Base-by-base conservation (phyloP, 352 stramenopile species). In the Globisporangium cystogenes region DNA sequence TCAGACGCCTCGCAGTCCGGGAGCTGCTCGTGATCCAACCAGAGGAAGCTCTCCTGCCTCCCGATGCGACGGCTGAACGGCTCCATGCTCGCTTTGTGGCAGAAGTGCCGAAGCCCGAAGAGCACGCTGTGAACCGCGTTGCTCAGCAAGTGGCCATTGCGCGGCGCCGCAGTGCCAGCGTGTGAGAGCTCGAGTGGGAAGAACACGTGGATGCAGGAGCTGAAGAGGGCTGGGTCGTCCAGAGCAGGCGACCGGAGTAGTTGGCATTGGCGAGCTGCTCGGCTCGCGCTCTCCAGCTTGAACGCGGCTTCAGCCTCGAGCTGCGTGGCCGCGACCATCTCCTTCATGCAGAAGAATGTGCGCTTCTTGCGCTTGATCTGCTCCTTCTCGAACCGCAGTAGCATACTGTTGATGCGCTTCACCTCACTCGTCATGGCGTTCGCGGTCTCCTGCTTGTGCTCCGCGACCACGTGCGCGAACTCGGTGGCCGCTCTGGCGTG, bases 381-480 rank as follows among this genome's bases (percentile, higher is more conserved):
- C 20, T 75, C 66, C 29, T 73, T 78, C 39, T 78, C 69, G 46
- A 65, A 65, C 6, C 48, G 52, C 6, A 60, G 46, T 0, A 78
- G 16, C 1, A 46, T 14, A 7, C 43, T 43, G 23, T 74, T 78
- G 6, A 64, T 43, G 20, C 35, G 20, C 44, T 67, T 63, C n/a
- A 55, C 49, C 21, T 62, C 55, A 43, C 59, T 46, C 7, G 46
- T 23, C 18, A 59, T 56, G 4, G 49, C 33, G 14, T 61, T 55
- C 10, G 51, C 42, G 6, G 16, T 31, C 8, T 41, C 24, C 14
- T 35, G 7, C 23, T 50, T 44, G 5, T 65, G 65, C 31, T 67
- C 62, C 0, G 53, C 20, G 15, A 60, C 47, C 3, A 12, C 24
- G 8, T 70, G 31, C 7, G n/a, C 15, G 35, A 51, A 45, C n/a